Percentiles rank a stretch among this genome's conserved stretches.
phyloP scores from a whole-genome alignment of 495 filamentous ascomycete genomes.

The Physcia stellaris region DNA sequence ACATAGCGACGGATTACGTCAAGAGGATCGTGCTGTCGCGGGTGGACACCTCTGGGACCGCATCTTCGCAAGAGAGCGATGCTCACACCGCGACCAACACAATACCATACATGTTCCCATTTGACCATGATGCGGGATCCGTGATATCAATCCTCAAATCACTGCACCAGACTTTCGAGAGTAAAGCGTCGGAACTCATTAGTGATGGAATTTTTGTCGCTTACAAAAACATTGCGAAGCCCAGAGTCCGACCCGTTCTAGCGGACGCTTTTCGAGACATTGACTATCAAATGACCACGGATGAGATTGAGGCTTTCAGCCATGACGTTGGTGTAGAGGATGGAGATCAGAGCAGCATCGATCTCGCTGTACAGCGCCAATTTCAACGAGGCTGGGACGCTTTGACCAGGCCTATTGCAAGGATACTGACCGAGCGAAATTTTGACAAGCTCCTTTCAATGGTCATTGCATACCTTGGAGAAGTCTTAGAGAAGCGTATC shows the following conservation, averaged over 20 bases:
- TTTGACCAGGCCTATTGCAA: conserved; percentile 65
- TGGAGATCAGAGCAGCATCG: conserved; percentile 22
- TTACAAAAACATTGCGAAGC: conserved; percentile 79
- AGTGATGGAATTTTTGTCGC: conserved; percentile 69
- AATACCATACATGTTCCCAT: conserved; percentile 60
- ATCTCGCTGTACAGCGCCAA: conserved; percentile 48
- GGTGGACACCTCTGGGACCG: conserved; percentile 22
- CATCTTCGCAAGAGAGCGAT: conserved; percentile 15
- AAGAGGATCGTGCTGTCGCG: conserved; percentile 66
- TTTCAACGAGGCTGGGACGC: conserved; percentile 78
- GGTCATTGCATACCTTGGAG: conserved; percentile 57
- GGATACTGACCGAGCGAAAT: conserved; percentile 63
- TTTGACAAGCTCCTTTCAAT: conserved; percentile 58
- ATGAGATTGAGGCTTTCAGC: conserved; percentile 28
- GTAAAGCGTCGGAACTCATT: conserved; percentile 68
- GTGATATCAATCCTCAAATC: conserved; percentile 53
- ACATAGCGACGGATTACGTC: conserved; percentile 78
- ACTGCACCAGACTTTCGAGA: conserved; percentile 55
- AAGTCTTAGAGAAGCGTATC: conserved; percentile 78
- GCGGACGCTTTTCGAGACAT: conserved; percentile 83
- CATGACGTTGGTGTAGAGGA: conserved; percentile 14
- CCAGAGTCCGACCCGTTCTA: conserved; percentile 71
- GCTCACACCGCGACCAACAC: conserved; percentile 15
- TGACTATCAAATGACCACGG: conserved; percentile 53
- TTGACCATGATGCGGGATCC: conserved; percentile 53